Conservation (phyloP, 1,284 basidiomycete genomes). For the Tilletia caries region DNA sequence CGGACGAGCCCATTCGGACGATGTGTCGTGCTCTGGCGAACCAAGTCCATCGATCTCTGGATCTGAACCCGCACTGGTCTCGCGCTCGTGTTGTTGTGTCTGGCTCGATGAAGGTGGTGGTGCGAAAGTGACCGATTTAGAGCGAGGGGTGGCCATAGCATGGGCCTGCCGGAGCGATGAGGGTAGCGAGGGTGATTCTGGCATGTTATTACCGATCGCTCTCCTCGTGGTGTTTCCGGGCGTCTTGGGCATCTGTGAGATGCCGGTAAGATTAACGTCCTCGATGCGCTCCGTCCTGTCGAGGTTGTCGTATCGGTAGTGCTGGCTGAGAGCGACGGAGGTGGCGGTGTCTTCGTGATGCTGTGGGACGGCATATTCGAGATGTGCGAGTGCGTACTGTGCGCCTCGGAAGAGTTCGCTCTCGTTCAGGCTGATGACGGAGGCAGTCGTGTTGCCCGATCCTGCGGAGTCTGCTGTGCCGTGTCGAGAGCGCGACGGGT, state of each 20-base stretch:
- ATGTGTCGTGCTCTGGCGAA: not conserved
- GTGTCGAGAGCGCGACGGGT: not conserved
- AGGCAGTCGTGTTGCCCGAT: not conserved
- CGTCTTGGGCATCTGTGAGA: slow-evolving; percentile 1
- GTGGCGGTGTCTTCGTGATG: not conserved
- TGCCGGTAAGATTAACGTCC: not conserved
- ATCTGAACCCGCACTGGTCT: too few species aligned
- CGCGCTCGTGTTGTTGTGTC: not conserved
- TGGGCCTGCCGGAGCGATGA: not conserved
- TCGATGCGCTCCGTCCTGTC: slow-evolving; percentile 12
- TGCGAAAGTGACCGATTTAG: slow-evolving; percentile 7
- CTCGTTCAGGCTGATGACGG: slow-evolving; percentile 2
- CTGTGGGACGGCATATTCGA: not conserved
- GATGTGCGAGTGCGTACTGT: not conserved
- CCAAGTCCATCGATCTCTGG: not conserved
- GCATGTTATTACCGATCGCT: not conserved
- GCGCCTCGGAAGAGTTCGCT: slow-evolving; percentile 9
- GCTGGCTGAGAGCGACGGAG: slow-evolving; percentile 6
- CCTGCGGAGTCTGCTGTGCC: not conserved
- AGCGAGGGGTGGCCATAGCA: not conserved
- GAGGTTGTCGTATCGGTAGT: not conserved
- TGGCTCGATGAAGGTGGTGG: too few species aligned
- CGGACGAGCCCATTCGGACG: not conserved
- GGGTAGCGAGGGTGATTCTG: not conserved
- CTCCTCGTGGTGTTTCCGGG: not conserved